Percentiles rank a stretch among this genome's conserved stretches.
These are phyloP conservation scores for Salix viminalis DNA, from an alignment of 345 rosid species.

Conservation along the genomic window DNA sequence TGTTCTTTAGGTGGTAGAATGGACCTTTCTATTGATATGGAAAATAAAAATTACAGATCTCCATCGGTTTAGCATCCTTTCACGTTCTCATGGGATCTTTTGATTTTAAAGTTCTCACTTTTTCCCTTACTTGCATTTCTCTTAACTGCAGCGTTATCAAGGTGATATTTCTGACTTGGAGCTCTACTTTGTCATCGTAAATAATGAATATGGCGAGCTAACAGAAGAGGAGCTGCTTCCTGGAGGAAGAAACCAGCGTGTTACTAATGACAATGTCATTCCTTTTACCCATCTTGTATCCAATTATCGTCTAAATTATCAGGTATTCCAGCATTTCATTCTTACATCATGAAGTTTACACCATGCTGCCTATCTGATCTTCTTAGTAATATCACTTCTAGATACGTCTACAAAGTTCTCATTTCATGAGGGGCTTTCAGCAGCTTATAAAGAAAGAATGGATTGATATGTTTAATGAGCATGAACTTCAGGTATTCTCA, in stretches of 20 bases:
- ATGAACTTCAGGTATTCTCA: slow-evolving; percentile 82
- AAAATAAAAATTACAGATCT: not conserved
- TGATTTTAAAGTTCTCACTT: slow-evolving; percentile 6
- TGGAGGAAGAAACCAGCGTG: slow-evolving; percentile 77
- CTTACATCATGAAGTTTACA: not conserved
- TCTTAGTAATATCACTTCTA: slow-evolving; percentile 29
- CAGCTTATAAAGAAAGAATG: slow-evolving; percentile 90
- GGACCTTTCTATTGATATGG: not conserved
- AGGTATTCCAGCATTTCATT: slow-evolving; percentile 42
- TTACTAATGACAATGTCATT: slow-evolving; percentile 85
- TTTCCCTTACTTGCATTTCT: not conserved
- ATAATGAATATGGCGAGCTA: slow-evolving; percentile 97
- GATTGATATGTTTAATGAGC: slow-evolving; percentile 98
- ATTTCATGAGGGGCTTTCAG: slow-evolving; percentile 93
- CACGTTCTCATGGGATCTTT: not conserved
- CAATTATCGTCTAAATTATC: slow-evolving; percentile 88
- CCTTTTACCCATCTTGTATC: slow-evolving; percentile 92
- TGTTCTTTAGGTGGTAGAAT: not conserved
- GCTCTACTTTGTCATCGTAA: slow-evolving; percentile 85
- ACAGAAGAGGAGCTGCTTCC: slow-evolving; percentile 87
- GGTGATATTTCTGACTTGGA: slow-evolving; percentile 80
- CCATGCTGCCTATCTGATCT: not conserved
- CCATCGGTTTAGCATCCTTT: not conserved
- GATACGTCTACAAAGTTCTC: slow-evolving; percentile 93
- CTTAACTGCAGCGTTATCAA: slow-evolving; percentile 66